Evolutionary conservation across 768 basidiomycete genomes (phyloP).

Genomic region (Boletus speciosus): DNA sequence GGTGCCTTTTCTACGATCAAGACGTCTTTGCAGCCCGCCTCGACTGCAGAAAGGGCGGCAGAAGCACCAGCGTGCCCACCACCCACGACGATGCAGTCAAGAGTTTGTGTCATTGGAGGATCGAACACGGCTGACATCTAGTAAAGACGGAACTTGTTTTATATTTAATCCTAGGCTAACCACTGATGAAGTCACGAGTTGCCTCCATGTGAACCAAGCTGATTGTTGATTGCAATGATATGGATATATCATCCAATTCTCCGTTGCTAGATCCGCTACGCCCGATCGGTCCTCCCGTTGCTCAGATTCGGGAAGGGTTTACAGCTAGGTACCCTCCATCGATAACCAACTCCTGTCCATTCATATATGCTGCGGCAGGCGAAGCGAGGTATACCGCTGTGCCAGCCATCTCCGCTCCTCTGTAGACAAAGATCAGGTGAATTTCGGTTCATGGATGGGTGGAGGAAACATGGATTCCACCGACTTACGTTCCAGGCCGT

Average conservation of each 20-base stretch:
- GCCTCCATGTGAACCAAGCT: not conserved
- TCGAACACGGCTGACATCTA: not conserved
- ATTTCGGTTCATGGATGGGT: not conserved
- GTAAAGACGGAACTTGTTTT: not conserved
- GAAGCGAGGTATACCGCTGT: conserved; percentile 75
- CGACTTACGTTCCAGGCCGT: conserved; percentile 65
- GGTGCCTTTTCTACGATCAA: conserved; percentile 67
- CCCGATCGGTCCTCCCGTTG: not conserved
- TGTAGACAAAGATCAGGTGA: conserved; percentile 25
- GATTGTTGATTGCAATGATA: not conserved
- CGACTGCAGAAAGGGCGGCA: conserved; percentile 57
- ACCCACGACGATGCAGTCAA: conserved; percentile 61
- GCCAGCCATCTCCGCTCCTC: conserved; percentile 72
- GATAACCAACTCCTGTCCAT: conserved; percentile 74
- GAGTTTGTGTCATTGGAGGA: conserved; percentile 18
- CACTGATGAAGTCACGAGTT: not conserved
- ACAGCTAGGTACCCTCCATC: conserved; percentile 75
- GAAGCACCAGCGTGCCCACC: conserved; percentile 67
- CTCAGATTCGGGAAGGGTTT: conserved; percentile 55
- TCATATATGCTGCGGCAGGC: conserved; percentile 67
- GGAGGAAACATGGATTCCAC: not conserved
- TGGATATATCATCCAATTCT: not conserved
- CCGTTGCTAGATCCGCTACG: not conserved
- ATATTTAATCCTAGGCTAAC: not conserved
- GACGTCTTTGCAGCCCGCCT: conserved; percentile 58